Evolutionary conservation across 352 stramenopile genomes (phyloP).

Genomic region (Globisporangium okanoganense): DNA sequence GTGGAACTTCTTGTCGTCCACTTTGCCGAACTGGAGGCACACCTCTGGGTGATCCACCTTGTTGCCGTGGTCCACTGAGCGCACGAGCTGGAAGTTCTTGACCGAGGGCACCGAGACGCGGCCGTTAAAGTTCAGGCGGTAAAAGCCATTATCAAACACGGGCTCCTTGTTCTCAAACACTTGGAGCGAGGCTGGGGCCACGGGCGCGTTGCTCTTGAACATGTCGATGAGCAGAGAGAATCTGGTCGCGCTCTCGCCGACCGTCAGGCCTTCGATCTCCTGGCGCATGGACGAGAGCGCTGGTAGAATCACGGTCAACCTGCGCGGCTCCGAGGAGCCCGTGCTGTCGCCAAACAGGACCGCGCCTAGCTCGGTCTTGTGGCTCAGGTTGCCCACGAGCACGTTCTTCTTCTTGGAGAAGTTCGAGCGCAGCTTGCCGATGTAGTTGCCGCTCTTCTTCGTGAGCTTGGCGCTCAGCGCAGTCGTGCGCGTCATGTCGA

Average conservation of each 20-base stretch:
- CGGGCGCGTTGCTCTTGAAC: conserved; percentile 21
- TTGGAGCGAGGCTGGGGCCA: conserved; percentile 21
- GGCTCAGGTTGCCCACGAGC: conserved; percentile 58
- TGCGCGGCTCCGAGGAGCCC: conserved; percentile 44
- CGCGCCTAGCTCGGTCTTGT: conserved; percentile 71
- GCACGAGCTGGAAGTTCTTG: conserved; percentile 80
- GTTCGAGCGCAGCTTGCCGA: conserved; percentile 81
- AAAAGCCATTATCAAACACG: conserved; percentile 74
- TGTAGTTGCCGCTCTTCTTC: conserved; percentile 90
- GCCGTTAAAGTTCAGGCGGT: conserved; percentile 78
- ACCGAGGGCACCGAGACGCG: conserved; percentile 71
- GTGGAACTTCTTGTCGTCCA: conserved; percentile 78
- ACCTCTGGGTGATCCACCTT: conserved; percentile 22
- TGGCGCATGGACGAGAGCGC: conserved; percentile 40
- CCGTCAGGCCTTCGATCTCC: conserved; percentile 44
- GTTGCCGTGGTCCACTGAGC: conserved; percentile 4
- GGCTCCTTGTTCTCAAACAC: conserved; percentile 71
- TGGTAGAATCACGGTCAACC: conserved; percentile 43
- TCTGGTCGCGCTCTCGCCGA: conserved; percentile 34
- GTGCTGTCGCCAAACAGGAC: conserved; percentile 58
- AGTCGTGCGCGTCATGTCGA: conserved; percentile 74
- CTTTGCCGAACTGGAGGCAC: conserved; percentile 74
- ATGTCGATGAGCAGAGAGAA: conserved; percentile 61
- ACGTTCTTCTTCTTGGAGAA: conserved; percentile 77
- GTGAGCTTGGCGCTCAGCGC: conserved; percentile 43